Conservation (phyloP, 164 flowering plant species). For the Litsea cubeba region DNA sequence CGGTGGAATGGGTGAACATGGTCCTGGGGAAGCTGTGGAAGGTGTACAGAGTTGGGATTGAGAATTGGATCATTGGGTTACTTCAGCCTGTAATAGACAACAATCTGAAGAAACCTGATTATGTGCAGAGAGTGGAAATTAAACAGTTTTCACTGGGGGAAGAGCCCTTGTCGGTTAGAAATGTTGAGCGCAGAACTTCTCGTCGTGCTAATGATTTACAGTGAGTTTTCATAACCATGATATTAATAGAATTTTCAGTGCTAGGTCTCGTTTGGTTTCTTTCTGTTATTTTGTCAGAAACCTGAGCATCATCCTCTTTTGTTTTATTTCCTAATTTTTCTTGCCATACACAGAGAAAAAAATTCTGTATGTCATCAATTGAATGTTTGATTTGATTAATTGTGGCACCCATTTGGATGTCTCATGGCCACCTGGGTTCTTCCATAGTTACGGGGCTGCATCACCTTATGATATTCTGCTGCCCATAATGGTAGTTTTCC, state of each 20-base stretch:
- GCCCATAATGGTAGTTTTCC: no score
- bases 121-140: constrained; percentile 87
- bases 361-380: no score
- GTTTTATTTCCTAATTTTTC: no score
- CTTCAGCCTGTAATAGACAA: constrained; percentile 94
- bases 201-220: constrained; percentile 91
- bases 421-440: no score
- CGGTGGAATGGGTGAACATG: constrained; percentile 99
- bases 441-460: no score
- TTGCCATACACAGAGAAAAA: no score
- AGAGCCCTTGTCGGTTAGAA: constrained; percentile 86
- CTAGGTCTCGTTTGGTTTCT: neutral
- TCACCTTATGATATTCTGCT: no score
- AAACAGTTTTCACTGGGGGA: constrained; percentile 94
- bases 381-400: no score
- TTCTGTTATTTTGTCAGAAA: neutral
- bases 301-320: no score
- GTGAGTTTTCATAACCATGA: constrained; percentile 40
- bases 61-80: constrained; percentile 87
- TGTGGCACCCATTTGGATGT: no score
- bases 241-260: neutral
- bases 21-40: constrained; percentile 97
- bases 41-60: constrained; percentile 78
- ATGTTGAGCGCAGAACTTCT: constrained; percentile 90
- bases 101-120: constrained; percentile 78